Evolutionary conservation across 2,329 filamentous ascomycete species (phyloP), one percentile per base, ranked within the genome.

Genomic region (Calonectria honghensis): DNA sequence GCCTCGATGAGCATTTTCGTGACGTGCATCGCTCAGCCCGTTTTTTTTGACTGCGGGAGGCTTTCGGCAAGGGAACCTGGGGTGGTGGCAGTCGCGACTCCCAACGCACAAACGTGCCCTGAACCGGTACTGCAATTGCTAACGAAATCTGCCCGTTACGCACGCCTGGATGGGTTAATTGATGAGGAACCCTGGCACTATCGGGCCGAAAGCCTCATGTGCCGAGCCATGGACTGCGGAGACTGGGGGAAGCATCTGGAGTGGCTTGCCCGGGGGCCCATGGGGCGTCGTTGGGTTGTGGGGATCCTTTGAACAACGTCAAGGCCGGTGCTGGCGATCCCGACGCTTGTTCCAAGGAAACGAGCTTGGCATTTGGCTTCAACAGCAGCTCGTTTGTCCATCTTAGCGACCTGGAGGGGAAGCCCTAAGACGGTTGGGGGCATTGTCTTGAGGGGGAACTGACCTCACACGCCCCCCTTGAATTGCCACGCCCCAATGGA

Each of bases 121-220:
- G 54, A n/a, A 65, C 1, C 52, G 54, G 67, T 72, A 73, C 74
- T 24, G 24, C 6, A 11, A 31, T 45, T 18, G 31, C 41, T 74
- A 75, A 75, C 70, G 70, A 31, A 41, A 7, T 11, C 3, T 10
- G 5, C 9, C 41, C 35, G 9, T 6, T 3, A 1, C 16, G 13
- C 18, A n/a, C 35, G 59, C 61, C n/a, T 54, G 29, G 16, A 27
- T 57, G 39, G 71, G 69, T 76, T 76, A 77, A 64, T 11, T 50
- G 24, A 24, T 20, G 37, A 50, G 2, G 48, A 75, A 68, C 75
- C 73, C 48, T 48, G 35, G 35, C 41, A 61, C 65, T 68, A 77
- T 77, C 76, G 76, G 76, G 16, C 76, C 76, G 75, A 77, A 73
- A 61, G 37, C 20, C 24, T 50, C 64, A 77, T 76, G 59, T 77